phyloP scores from a whole-genome alignment of 805 yeast genomes.

The Candida khao-thaluensis region DNA sequence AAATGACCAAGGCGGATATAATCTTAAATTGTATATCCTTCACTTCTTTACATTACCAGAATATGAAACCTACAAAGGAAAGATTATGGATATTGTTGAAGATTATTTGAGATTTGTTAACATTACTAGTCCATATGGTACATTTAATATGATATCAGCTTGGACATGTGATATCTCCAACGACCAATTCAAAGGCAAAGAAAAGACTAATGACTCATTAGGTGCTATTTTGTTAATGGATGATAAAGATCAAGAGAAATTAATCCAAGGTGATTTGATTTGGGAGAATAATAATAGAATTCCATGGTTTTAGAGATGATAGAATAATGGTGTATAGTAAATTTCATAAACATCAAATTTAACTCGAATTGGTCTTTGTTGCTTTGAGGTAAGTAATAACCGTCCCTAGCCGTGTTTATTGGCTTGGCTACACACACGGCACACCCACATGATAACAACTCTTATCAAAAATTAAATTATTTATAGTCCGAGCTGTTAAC shows the following conservation, averaged over 20 bases:
- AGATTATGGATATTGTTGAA: slow-evolving; percentile 9
- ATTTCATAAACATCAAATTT: too few relatives aligned
- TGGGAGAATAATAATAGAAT: slow-evolving; percentile 45
- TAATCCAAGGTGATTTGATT: slow-evolving; percentile 26
- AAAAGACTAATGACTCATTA: slow-evolving; percentile 29
- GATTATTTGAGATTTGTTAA: slow-evolving; percentile 11
- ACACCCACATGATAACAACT: too few relatives aligned
- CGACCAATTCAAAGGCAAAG: slow-evolving; percentile 2
- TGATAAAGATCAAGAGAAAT: slow-evolving; percentile 22
- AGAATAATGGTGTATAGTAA: too few relatives aligned
- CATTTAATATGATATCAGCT: slow-evolving; percentile 1
- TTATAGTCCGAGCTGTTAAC: too few relatives aligned
- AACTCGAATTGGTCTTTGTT: too few relatives aligned
- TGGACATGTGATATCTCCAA: slow-evolving; percentile 33
- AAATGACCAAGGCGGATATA: neutral
- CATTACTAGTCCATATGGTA: neutral
- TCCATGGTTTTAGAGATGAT: slow-evolving; percentile 44
- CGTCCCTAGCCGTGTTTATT: too few relatives aligned
- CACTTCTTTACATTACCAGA: slow-evolving; percentile 5
- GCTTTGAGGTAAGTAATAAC: too few relatives aligned
- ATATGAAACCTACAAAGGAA: neutral
- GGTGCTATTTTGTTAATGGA: slow-evolving; percentile 34
- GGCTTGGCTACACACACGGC: too few relatives aligned
- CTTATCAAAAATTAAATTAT: too few relatives aligned
- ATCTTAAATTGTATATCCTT: slow-evolving; percentile 3